phyloP scores from a whole-genome alignment of 2,329 filamentous ascomycete genomes.

The Phoma sp. region DNA sequence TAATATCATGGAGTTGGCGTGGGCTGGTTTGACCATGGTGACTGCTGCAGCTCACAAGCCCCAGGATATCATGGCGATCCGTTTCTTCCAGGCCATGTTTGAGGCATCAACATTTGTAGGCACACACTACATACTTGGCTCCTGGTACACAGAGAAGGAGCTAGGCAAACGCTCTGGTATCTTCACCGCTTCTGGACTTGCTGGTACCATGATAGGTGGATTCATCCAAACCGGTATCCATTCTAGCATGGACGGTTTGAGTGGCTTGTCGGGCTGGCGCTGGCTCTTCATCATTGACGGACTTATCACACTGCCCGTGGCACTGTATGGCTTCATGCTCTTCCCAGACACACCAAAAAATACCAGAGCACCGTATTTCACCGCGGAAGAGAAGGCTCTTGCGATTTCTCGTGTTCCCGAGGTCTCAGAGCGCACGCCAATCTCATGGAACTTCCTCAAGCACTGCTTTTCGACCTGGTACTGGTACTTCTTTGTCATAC shows the following conservation, averaged over 20 bases:
- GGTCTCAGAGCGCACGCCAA: constrained; percentile 51
- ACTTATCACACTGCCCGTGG: constrained; percentile 63
- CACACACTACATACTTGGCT: constrained; percentile 66
- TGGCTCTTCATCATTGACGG: constrained; percentile 55
- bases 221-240: constrained; percentile 65
- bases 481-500: constrained; percentile 69
- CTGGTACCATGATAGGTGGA: constrained; percentile 67
- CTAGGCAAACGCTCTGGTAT: constrained; percentile 67
- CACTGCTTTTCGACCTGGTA: constrained; percentile 65
- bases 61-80: constrained; percentile 64
- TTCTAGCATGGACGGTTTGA: constrained; percentile 52
- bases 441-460: constrained; percentile 59
- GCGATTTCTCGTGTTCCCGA: constrained; percentile 54
- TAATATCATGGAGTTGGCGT: constrained; percentile 49
- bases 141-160: constrained; percentile 67
- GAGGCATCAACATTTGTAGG: constrained; percentile 63
- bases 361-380: constrained; percentile 52
- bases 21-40: constrained; percentile 68
- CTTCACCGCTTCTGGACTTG: constrained; percentile 65
- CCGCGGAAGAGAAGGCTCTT: constrained; percentile 49
- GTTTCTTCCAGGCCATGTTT: constrained; percentile 60
- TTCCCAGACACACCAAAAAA: constrained; percentile 54
- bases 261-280: constrained; percentile 63
- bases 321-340: constrained; percentile 59
- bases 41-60: constrained; percentile 61